Evolutionary conservation across 345 rosid species (phyloP).

Genomic region (Moricandia moricandioides): DNA sequence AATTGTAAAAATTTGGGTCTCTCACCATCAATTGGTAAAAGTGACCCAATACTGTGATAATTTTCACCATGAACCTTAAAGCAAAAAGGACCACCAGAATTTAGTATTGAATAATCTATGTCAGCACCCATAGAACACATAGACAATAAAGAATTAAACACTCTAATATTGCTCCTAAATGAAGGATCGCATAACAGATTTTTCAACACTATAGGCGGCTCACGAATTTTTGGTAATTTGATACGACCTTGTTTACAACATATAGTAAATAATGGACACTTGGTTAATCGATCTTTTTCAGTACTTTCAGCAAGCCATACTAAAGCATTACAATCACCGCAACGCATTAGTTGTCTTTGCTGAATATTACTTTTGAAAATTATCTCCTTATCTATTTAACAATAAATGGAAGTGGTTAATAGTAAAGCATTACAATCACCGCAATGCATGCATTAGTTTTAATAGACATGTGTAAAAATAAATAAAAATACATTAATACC

Average conservation of each 20-base stretch:
- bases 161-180: not conserved
- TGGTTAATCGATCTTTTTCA: not conserved
- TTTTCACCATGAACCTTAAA: not conserved
- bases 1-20: not conserved
- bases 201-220: not conserved
- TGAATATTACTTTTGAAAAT: not conserved
- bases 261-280: not conserved
- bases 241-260: not conserved
- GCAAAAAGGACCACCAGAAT: not conserved
- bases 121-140: not conserved
- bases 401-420: too few relatives aligned
- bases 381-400: not conserved
- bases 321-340: not conserved
- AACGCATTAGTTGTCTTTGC: not conserved
- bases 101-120: not conserved
- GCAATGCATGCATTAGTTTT: too few relatives aligned
- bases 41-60: not conserved
- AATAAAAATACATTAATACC: not conserved
- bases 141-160: not conserved
- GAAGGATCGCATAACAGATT: not conserved
- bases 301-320: not conserved
- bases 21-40: not conserved
- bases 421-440: too few relatives aligned
- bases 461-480: too few relatives aligned
- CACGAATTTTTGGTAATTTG: not conserved